Percentiles rank a stretch among this genome's conserved stretches.
phyloP scores from a whole-genome alignment of 2,329 filamentous ascomycete genomes.

The Tolypocladium ophioglossoides region DNA sequence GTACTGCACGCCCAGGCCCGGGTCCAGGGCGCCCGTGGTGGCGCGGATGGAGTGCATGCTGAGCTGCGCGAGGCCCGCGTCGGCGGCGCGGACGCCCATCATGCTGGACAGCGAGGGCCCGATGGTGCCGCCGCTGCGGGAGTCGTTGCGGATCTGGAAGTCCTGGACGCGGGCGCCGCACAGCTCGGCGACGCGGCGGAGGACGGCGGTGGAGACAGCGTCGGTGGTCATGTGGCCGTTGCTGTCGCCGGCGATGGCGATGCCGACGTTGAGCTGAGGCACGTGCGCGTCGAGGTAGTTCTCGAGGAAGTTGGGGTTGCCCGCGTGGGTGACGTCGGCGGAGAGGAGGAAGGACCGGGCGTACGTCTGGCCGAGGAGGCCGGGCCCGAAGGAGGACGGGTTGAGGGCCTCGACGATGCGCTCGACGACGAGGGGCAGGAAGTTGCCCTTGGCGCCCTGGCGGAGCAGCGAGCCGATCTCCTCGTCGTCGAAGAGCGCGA shows the following conservation, averaged over 20 bases:
- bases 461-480: conserved; percentile 88
- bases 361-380: conserved; percentile 68
- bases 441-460: conserved; percentile 84
- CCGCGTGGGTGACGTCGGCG: conserved; percentile 86
- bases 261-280: conserved; percentile 79
- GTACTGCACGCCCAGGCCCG: conserved; percentile 75
- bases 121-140: conserved; percentile 83
- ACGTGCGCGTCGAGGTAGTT: conserved; percentile 79
- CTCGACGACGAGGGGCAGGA: conserved; percentile 71
- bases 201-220: conserved; percentile 68
- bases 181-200: conserved; percentile 69
- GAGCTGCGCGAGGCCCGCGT: conserved; percentile 82
- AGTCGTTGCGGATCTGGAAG: conserved; percentile 94
- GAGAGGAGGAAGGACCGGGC: conserved; percentile 88
- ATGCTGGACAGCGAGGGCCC: conserved; percentile 76
- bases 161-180: conserved; percentile 63
- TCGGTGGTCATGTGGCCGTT: conserved; percentile 98
- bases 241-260: conserved; percentile 68
- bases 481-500: conserved; percentile 94
- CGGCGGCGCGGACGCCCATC: conserved; percentile 73
- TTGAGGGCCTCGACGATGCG: conserved; percentile 65
- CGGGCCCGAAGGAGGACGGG: conserved; percentile 40
- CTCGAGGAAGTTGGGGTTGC: conserved; percentile 85
- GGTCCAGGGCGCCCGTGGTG: conserved; percentile 76
- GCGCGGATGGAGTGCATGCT: conserved; percentile 92